A percentile compares a stretch with the other conserved stretches of the same genome.
These are phyloP conservation scores for Ceratobasidium sp. DNA, from an alignment of 1,284 basidiomycete genomes.

Conservation along the genomic window DNA sequence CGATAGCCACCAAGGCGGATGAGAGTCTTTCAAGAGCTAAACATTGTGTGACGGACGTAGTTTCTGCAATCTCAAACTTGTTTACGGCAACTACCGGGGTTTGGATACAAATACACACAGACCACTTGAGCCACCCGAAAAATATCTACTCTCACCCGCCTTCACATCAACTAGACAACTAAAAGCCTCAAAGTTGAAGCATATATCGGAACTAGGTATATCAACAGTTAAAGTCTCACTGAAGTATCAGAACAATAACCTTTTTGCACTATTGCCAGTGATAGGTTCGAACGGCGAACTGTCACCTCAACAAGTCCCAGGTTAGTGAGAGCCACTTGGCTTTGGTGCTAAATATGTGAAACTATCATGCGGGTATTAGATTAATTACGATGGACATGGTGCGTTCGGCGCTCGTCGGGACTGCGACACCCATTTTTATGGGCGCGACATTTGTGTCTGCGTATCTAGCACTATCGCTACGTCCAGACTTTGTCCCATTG, in stretches of 20 bases:
- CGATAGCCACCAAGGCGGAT: too few relatives aligned
- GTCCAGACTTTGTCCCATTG: conserved; percentile 40
- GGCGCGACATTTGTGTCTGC: conserved; percentile 6
- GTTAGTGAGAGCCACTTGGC: not conserved
- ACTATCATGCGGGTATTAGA: not conserved
- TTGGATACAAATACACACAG: conserved; percentile 5
- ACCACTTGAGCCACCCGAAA: conserved; percentile 9
- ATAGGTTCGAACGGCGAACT: too few relatives aligned
- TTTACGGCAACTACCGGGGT: not conserved
- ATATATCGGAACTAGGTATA: not conserved
- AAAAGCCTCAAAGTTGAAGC: not conserved
- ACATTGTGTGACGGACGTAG: too few relatives aligned
- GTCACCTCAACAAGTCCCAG: too few relatives aligned
- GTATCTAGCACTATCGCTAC: conserved; percentile 38
- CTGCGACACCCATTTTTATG: conserved; percentile 23
- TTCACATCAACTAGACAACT: not conserved
- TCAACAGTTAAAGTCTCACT: too few relatives aligned
- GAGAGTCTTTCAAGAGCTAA: too few relatives aligned
- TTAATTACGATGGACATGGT: not conserved
- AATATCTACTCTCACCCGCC: not conserved
- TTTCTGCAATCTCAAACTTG: too few relatives aligned
- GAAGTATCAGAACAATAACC: too few relatives aligned
- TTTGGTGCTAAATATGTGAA: not conserved
- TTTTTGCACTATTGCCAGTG: too few relatives aligned
- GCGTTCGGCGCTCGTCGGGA: conserved; percentile 9